Evolutionary conservation across 208 protist species (phyloP), one percentile per base, ranked within the genome.

Genomic region (Blechomonas ayalai): DNA sequence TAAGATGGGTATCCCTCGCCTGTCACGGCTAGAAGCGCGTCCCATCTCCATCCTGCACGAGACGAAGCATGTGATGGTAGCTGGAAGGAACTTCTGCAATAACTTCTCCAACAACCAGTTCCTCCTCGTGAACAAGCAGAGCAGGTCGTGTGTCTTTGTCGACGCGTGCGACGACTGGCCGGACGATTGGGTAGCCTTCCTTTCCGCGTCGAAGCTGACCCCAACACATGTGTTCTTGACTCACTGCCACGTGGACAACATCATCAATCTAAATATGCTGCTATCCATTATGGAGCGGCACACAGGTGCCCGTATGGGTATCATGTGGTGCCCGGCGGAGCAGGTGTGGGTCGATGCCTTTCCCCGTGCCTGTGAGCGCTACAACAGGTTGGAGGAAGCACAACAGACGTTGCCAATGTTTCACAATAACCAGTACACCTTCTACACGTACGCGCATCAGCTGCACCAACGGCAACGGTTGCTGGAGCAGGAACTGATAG

Each of bases 131-230:
- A 77, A 81, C 38, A 81, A 79, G 44, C 42, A 69, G 28, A 84
- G 45, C 18, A 77, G 76, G 42, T 46, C 73, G 34, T 82, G 73
- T 48, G 78, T 95, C 43, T 77, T 95, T 35, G 59, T 95, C 18
- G 86, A 95, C 46, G 82, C 82, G 25, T 65, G 67, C 13, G 86
- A 95, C 52, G 86, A 95, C 65, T 95, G 86, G 82, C 75, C 80
- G 9, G 86, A 95, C 44, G 86, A 95, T 61, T 95, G 86, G 82
- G 74, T 68, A 22, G 60, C 78, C 16, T 95, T 91, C 42, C 60
- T 95, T 41, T 58, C 67, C 35, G 22, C 68, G 20, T 86, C 82
- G 1, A 47, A 54, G 0, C 56, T 90, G 19, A 73, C 52, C 2
- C 66, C 77, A 10, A 86, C 74, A 8, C 68, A 87, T 57, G 64